These are phyloP conservation scores for Cordia subcordata DNA, from an alignment of 257 asterid genomes.

Conservation along the genomic window DNA sequence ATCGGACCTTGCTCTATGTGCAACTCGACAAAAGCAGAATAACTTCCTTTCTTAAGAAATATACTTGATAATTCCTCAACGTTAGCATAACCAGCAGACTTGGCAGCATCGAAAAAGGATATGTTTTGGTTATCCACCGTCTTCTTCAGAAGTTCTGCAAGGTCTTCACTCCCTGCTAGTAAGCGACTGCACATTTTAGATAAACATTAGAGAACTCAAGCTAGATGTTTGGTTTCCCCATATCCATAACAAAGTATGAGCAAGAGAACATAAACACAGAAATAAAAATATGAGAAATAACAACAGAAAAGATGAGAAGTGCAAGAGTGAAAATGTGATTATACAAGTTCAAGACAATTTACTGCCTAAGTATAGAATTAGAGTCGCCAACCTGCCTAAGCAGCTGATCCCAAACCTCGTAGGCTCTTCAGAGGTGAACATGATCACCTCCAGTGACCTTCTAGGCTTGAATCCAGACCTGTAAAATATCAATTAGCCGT, in stretches of 20 bases:
- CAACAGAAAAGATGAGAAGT: background rate
- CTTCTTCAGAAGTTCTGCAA: conserved; percentile 50
- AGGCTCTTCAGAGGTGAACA: conserved; percentile 99
- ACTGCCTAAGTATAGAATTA: background rate
- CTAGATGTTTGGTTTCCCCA: background rate
- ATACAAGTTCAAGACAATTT: background rate
- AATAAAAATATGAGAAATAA: background rate
- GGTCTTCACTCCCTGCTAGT: conserved; percentile 73
- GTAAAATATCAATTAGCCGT: conserved; percentile 14
- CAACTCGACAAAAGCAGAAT: conserved; percentile 73
- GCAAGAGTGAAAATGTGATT: background rate
- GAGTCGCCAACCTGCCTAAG: conserved; percentile 73
- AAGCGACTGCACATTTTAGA: conserved; percentile 65
- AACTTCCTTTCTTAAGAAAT: conserved; percentile 63
- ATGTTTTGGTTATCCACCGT: conserved; percentile 60
- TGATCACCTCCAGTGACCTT: conserved; percentile 87
- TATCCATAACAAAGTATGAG: background rate
- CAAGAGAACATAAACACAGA: background rate
- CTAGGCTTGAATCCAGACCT: conserved; percentile 86
- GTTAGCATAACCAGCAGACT: conserved; percentile 55
- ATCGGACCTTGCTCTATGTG: conserved; percentile 99
- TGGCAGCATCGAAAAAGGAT: conserved; percentile 74
- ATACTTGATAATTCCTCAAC: conserved; percentile 52
- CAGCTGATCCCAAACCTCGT: conserved; percentile 96
- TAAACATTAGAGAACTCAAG: conserved; percentile 20